Evolutionary conservation across 768 basidiomycete species (phyloP), one percentile per base, ranked within the genome.

Genomic region (Candolleomyces eurysporus): DNA sequence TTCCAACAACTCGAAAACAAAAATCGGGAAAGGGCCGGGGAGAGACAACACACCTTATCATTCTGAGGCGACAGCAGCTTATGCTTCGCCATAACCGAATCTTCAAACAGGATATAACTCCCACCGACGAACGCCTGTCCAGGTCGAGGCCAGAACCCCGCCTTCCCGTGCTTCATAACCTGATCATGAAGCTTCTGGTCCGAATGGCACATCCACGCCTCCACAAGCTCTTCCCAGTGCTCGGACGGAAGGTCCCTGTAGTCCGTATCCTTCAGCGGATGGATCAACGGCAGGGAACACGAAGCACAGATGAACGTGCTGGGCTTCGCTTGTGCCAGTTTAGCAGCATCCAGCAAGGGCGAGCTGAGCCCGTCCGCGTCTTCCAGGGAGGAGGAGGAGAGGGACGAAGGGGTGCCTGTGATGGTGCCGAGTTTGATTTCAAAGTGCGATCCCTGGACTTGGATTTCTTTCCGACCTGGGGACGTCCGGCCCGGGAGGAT

Each of bases 161-260:
- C 67, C 76, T 78, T 73, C 1, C 81, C 78, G 64, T 82, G 82
- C 63, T 83, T 79, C 55, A 83, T 74, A 3, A 93, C 82, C 14
- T 87, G 84, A 39, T 88, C 87, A 63, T 90, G 84, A 53, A 98
- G 77, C 48, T 84, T 87, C 76, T 96, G 94, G 68, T 97, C 94
- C 9, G 87, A 73, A 73, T 98, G 96, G 68, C 96, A 98, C 91
- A 98, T 94, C 96, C 96, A 98, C 7, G 95, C 90, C 64, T 98
- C 96, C 19, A 98, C 86, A 16, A 98, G 86, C 72, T 98, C 96
- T 64, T 94, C 90, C 96, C 96, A 98, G 67, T 98, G 90, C 70
- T 98, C 96, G 4, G 92, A 95, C 3, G 96, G 96, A 13, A 98
- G 78, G 69, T 97, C 95, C 43, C 88, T 84, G 72, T 91, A 98